A percentile compares a stretch with the other conserved stretches of the same genome.
phyloP scores from a whole-genome alignment of 352 stramenopile genomes.

The Globisporangium abappressorium region DNA sequence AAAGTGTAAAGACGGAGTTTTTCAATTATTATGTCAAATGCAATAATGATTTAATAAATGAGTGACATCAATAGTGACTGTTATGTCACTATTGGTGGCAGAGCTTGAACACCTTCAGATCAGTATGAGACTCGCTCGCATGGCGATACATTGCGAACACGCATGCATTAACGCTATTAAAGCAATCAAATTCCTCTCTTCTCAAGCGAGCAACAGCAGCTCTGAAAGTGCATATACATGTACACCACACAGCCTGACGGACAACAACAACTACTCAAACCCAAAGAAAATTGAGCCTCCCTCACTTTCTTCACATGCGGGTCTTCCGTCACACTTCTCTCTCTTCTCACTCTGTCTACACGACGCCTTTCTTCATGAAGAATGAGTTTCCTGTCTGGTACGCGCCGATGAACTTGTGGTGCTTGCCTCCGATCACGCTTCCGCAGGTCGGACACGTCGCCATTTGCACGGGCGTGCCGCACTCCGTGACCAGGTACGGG shows the following conservation, averaged over 20 bases:
- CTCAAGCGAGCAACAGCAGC: too few relatives aligned
- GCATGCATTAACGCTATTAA: not conserved
- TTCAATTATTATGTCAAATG: not conserved
- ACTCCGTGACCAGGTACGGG: conserved; percentile 34
- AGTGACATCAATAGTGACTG: conserved; percentile 5
- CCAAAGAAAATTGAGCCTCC: not conserved
- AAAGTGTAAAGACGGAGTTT: too few relatives aligned
- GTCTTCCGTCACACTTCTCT: not conserved
- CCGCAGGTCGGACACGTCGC: conserved; percentile 24
- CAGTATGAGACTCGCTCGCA: too few relatives aligned
- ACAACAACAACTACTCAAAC: too few relatives aligned
- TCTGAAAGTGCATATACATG: too few relatives aligned
- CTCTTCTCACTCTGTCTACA: not conserved
- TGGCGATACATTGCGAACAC: not conserved
- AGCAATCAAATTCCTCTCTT: too few relatives aligned
- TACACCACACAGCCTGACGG: too few relatives aligned
- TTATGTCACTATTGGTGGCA: too few relatives aligned
- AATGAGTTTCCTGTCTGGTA: conserved; percentile 19
- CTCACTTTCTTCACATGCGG: not conserved
- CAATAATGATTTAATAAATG: not conserved
- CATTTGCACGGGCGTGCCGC: conserved; percentile 24
- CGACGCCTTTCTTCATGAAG: conserved; percentile 13
- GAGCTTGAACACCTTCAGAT: too few relatives aligned
- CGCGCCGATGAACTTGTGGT: conserved; percentile 11
- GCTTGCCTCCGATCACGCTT: conserved; percentile 22